Base-by-base conservation (phyloP, 306 rosid species). In the Carpinus viminea region DNA sequence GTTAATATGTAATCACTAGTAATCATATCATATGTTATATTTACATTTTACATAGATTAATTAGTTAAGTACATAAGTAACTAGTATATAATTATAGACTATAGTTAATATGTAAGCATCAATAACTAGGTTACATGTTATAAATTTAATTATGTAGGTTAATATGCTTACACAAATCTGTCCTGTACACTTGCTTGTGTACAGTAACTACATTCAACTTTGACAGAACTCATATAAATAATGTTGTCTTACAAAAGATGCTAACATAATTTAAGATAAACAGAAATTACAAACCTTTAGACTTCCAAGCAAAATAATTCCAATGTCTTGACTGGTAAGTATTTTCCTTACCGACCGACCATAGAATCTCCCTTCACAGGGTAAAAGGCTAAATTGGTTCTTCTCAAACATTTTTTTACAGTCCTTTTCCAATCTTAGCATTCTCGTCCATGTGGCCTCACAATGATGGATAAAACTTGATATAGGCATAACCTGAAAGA, bases 261-360 rank as follows among this genome's bases (percentile, higher is more conserved):
- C 46, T 47, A 73, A 78, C 31, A 81, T 53, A 74, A 34, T 73
- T 72, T 77, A 77, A 53, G 77, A 70, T 53, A 54, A 81, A 55
- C 51, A 3, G 43, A 83, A 60, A 31, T 73, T 26, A 81, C 83
- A 21, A 74, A 94, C 98, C 97, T 89, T 88, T 75, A 95, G 81
- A 85, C 78, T 78, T 71, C 98, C 97, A 65, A 92, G 84, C 88
- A 95, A 84, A 77, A 82, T 66, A 76, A 90, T 24, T 78, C 93
- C 96, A 59, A 91, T 70, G 66, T 91, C 91, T 78, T 86, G 79
- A 78, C 97, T 88, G 75, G 85, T 79, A 84, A 89, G 72, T 71
- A 86, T 75, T 86, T 87, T 89, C 81, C 89, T 88, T 31, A 81
- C 56, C 26, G 92, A 84, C 73, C 45, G 85, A 61, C 75, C 79